phyloP scores from a whole-genome alignment of 805 yeast species.

The Ogataea saltuana region DNA sequence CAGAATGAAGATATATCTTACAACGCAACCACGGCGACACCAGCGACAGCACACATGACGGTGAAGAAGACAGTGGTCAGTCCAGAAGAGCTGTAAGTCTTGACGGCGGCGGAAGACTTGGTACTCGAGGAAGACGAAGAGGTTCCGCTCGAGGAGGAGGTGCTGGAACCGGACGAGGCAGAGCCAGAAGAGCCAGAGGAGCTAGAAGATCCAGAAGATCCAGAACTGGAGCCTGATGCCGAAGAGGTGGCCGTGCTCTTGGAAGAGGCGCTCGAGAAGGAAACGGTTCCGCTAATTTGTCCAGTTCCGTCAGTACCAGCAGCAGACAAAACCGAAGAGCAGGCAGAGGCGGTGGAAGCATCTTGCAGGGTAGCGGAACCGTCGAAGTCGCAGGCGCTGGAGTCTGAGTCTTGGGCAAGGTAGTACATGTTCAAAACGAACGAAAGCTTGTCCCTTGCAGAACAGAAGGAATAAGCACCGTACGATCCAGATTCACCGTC shows the following conservation, averaged over 20 bases:
- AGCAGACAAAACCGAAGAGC: slow-evolving; percentile 56
- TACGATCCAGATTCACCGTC: slow-evolving; percentile 67
- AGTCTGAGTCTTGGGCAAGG: slow-evolving; percentile 41
- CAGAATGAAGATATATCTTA: slow-evolving; percentile 12
- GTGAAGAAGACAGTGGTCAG: slow-evolving; percentile 7
- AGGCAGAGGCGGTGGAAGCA: slow-evolving; percentile 52
- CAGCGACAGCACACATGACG: slow-evolving; percentile 22
- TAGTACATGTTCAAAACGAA: slow-evolving; percentile 68
- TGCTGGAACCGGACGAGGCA: neutral
- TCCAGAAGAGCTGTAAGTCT: slow-evolving; percentile 9
- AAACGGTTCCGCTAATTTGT: slow-evolving; percentile 41
- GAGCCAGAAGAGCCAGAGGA: neutral
- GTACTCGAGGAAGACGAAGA: slow-evolving; percentile 9
- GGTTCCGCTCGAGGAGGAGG: slow-evolving; percentile 12
- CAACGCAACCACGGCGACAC: slow-evolving; percentile 26
- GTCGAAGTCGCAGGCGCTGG: slow-evolving; percentile 64
- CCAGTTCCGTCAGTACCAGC: slow-evolving; percentile 77
- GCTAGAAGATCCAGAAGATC: slow-evolving; percentile 7
- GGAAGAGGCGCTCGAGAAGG: slow-evolving; percentile 28
- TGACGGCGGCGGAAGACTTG: slow-evolving; percentile 6
- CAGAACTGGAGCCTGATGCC: slow-evolving; percentile 18
- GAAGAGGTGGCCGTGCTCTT: slow-evolving; percentile 25
- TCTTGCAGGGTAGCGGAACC: slow-evolving; percentile 62
- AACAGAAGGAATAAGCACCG: slow-evolving; percentile 75
- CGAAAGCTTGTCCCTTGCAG: slow-evolving; percentile 62